These are phyloP conservation scores for Tulasnella sp. DNA, from an alignment of 768 basidiomycete genomes.

Conservation along the genomic window DNA sequence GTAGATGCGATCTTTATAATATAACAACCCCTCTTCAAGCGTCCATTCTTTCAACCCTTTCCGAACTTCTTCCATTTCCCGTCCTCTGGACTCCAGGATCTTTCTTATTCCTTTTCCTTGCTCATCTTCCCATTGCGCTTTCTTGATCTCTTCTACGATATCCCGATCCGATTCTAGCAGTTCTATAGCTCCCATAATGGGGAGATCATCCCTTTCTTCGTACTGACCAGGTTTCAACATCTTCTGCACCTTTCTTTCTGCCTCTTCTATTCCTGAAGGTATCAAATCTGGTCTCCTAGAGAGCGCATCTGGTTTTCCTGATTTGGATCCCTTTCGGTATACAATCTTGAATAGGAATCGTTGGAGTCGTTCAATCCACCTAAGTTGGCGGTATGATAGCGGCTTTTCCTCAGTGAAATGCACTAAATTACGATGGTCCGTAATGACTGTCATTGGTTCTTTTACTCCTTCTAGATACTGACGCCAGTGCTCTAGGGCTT, in stretches of 20 bases:
- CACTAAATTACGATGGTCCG: constrained; percentile 22
- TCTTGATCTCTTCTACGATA: not conserved
- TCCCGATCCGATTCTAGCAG: not conserved
- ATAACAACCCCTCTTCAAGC: not conserved
- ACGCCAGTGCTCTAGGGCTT: constrained; percentile 16
- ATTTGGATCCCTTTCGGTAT: constrained; percentile 13
- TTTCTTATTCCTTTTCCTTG: not conserved
- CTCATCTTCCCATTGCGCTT: not conserved
- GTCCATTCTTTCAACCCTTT: not conserved
- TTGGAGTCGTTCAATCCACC: constrained; percentile 18
- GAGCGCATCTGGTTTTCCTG: not conserved
- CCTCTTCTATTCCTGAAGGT: not conserved
- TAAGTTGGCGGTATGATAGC: constrained; percentile 20
- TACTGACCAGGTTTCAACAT: not conserved
- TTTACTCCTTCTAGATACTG: constrained; percentile 19
- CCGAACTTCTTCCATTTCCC: not conserved
- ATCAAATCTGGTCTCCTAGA: not conserved
- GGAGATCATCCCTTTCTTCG: not conserved
- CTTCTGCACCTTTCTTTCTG: not conserved
- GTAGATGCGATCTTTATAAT: constrained; percentile 17
- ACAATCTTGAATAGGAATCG: constrained; percentile 9
- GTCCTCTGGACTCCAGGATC: not conserved
- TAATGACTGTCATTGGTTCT: constrained; percentile 18
- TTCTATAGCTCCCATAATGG: too few relatives aligned
- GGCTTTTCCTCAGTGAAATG: constrained; percentile 7